A percentile compares a stretch with the other conserved stretches of the same genome.
Evolutionary conservation across 2,329 filamentous ascomycete genomes (phyloP).

Genomic region (Plenodomus biglobosus): DNA sequence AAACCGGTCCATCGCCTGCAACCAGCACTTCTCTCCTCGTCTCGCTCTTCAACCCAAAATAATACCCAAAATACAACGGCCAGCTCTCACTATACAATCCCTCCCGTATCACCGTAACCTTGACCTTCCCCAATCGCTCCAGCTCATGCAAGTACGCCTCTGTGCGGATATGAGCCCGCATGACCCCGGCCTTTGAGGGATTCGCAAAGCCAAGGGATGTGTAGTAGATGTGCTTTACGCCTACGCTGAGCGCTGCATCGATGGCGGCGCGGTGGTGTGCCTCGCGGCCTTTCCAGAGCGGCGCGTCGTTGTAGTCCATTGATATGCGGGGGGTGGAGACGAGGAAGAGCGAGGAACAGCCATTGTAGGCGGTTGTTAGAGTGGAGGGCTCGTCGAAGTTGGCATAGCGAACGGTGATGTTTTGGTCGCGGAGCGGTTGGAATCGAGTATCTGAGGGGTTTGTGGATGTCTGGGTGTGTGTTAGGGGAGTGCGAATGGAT

Average conservation of each 20-base stretch:
- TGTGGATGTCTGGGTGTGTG: conserved; percentile 26
- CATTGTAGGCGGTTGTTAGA: conserved; percentile 41
- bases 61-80: conserved; percentile 53
- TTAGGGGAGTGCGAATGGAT: neutral
- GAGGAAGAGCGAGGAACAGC: conserved; percentile 48
- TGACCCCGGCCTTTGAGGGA: conserved; percentile 47
- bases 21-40: conserved; percentile 42
- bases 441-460: conserved; percentile 24
- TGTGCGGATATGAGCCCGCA: conserved; percentile 52
- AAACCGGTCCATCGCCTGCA: conserved; percentile 47
- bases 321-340: conserved; percentile 49
- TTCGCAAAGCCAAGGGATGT: conserved; percentile 48
- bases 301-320: conserved; percentile 49
- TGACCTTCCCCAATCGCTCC: conserved; percentile 18
- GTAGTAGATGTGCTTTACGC: conserved; percentile 52
- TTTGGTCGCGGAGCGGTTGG: conserved; percentile 30
- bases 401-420: conserved; percentile 42
- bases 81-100: conserved; percentile 52
- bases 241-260: conserved; percentile 45
- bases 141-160: conserved; percentile 44
- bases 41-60: conserved; percentile 39
- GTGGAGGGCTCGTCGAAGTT: conserved; percentile 44
- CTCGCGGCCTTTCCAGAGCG: conserved; percentile 47
- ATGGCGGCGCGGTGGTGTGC: conserved; percentile 49
- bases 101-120: conserved; percentile 47